Evolutionary conservation across 345 rosid genomes (phyloP).

Genomic region (Bretschneidera sinensis): DNA sequence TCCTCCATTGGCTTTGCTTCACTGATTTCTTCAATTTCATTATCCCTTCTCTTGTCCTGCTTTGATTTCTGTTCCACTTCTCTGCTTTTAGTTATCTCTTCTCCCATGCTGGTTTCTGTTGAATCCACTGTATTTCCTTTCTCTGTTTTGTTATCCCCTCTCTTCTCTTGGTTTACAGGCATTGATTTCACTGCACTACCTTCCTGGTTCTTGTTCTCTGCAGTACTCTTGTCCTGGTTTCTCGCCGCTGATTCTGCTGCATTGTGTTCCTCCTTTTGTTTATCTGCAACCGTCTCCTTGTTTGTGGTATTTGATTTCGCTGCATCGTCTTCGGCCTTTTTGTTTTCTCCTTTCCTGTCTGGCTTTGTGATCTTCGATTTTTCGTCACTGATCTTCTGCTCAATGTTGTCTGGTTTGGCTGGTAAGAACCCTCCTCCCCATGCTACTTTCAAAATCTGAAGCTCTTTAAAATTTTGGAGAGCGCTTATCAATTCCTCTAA

Average conservation of each 20-base stretch:
- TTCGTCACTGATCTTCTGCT: not conserved
- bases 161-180: too few species aligned
- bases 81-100: too few species aligned
- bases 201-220: too few species aligned
- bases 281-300: not conserved
- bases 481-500: not conserved
- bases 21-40: not conserved
- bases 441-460: slow-evolving; percentile 28
- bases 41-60: not conserved
- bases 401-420: not conserved
- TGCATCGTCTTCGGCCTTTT: not conserved
- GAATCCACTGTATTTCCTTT: not conserved
- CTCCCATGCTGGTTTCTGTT: too few species aligned
- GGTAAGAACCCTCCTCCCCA: slow-evolving; percentile 30
- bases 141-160: not conserved
- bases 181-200: too few species aligned
- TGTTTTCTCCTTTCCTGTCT: not conserved
- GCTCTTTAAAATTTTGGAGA: not conserved
- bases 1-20: not conserved
- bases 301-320: not conserved
- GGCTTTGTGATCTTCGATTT: not conserved
- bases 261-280: not conserved
- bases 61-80: not conserved
- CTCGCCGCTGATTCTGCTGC: not conserved
- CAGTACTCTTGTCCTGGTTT: too few species aligned